Percentiles rank a stretch among this genome's conserved stretches.
Evolutionary conservation across 2,329 filamentous ascomycete genomes (phyloP).

Genomic region (Fusarium citri): DNA sequence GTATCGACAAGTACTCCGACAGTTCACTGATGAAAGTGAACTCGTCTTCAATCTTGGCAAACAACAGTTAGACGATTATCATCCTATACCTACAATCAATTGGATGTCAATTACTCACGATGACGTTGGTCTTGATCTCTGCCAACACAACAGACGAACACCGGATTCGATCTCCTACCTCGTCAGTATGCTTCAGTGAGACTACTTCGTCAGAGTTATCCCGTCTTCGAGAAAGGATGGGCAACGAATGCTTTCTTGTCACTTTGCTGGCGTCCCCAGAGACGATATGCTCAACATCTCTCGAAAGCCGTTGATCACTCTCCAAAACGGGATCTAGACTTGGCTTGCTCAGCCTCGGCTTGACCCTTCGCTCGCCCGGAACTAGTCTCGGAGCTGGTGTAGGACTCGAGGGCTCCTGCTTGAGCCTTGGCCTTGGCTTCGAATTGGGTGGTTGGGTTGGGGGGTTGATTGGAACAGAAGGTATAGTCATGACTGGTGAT

Average conservation of each 20-base stretch:
- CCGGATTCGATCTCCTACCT: slow-evolving; percentile 59
- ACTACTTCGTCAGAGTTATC: slow-evolving; percentile 61
- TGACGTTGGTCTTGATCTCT: slow-evolving; percentile 55
- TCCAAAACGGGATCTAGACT: slow-evolving; percentile 49
- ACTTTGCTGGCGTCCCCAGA: slow-evolving; percentile 27
- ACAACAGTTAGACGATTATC: slow-evolving; percentile 1
- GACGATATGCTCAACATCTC: slow-evolving; percentile 26
- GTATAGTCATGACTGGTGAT: slow-evolving; percentile 26
- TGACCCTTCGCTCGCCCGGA: slow-evolving; percentile 35
- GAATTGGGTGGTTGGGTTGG: slow-evolving; percentile 3
- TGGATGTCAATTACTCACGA: slow-evolving; percentile 33
- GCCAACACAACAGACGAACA: slow-evolving; percentile 70
- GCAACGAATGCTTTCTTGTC: slow-evolving; percentile 35
- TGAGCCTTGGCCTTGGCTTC: slow-evolving; percentile 9
- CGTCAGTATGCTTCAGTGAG: slow-evolving; percentile 36
- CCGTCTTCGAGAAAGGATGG: slow-evolving; percentile 36
- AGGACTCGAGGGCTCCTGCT: slow-evolving; percentile 2
- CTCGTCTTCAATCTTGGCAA: slow-evolving; percentile 76
- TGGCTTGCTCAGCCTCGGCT: slow-evolving; percentile 32
- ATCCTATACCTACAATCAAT: background rate
- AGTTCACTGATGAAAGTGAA: slow-evolving; percentile 80
- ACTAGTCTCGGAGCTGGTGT: slow-evolving; percentile 10
- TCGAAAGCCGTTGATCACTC: slow-evolving; percentile 38
- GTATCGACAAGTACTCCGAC: slow-evolving; percentile 76
- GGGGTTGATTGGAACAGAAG: slow-evolving; percentile 5